Percentiles rank a stretch among this genome's conserved stretches.
These are phyloP conservation scores for Alternaria sp. DNA, from an alignment of 2,329 filamentous ascomycete species.

Conservation along the genomic window DNA sequence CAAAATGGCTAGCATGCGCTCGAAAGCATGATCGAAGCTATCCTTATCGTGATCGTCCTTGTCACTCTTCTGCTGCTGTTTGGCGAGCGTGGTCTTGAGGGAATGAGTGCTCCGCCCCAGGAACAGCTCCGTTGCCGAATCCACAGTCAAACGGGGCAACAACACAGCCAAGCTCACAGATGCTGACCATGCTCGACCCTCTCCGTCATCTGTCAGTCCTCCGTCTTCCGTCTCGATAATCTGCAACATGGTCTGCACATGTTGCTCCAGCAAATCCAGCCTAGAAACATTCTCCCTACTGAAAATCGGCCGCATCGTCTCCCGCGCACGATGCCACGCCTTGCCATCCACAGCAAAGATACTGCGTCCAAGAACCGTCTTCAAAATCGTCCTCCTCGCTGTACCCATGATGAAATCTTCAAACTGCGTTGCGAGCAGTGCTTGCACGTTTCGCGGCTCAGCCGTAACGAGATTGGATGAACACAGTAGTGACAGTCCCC, in stretches of 20 bases:
- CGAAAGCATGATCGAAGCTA: conserved; percentile 12
- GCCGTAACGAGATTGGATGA: conserved; percentile 12
- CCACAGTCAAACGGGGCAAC: conserved; percentile 14
- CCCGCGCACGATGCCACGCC: conserved; percentile 13
- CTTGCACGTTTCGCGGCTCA: conserved; percentile 15
- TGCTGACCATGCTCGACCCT: conserved; percentile 6
- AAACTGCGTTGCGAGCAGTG: conserved; percentile 16
- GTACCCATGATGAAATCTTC: conserved; percentile 17
- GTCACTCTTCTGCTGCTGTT: not conserved
- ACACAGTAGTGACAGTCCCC: conserved; percentile 8
- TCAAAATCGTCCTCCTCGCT: conserved; percentile 11
- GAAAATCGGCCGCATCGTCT: conserved; percentile 17
- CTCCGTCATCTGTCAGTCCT: not conserved
- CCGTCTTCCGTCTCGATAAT: not conserved
- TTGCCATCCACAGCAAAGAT: conserved; percentile 18
- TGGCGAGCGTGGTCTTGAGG: not conserved
- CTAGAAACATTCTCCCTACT: conserved; percentile 10
- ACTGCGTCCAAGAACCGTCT: conserved; percentile 13
- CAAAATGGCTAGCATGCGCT: conserved; percentile 13
- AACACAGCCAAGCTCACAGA: conserved; percentile 9
- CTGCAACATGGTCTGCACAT: conserved; percentile 2
- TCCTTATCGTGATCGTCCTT: not conserved
- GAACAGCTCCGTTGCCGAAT: conserved; percentile 15
- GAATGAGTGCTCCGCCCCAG: conserved; percentile 10
- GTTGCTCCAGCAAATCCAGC: conserved; percentile 12